Conservation (phyloP, 1,284 basidiomycete species). For the Crepidotus sp. region DNA sequence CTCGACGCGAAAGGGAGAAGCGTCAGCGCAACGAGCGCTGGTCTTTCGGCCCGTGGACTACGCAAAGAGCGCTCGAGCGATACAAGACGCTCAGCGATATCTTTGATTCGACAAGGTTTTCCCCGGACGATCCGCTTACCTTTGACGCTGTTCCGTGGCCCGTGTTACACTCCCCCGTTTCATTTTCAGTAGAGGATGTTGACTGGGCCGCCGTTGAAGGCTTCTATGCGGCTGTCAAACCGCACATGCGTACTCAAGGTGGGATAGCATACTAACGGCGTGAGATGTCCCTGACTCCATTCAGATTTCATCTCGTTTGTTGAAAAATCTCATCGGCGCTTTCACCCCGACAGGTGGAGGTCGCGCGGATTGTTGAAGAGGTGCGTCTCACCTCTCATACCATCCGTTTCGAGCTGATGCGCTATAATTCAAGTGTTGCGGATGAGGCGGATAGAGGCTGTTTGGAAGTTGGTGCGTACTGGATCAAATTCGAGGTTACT, state of each 20-base stretch:
- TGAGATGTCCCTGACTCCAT: not conserved
- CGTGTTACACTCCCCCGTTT: constrained; percentile 41
- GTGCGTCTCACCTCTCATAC: too few species aligned
- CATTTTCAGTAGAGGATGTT: constrained; percentile 51
- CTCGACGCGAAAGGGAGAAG: constrained; percentile 24
- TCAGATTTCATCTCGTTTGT: constrained; percentile 52
- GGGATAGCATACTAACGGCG: not conserved
- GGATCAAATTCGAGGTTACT: not conserved
- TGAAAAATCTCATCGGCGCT: constrained; percentile 59
- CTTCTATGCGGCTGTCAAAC: constrained; percentile 51
- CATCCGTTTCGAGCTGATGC: too few species aligned
- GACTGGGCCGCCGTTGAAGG: constrained; percentile 59
- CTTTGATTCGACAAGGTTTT: constrained; percentile 56
- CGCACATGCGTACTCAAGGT: constrained; percentile 39
- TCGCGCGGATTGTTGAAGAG: constrained; percentile 42
- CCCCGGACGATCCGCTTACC: constrained; percentile 37
- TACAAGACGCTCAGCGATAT: constrained; percentile 49
- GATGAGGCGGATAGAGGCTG: constrained; percentile 45
- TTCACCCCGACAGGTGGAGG: constrained; percentile 62
- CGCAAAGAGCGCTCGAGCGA: constrained; percentile 52
- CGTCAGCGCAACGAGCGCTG: constrained; percentile 33
- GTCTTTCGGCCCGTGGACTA: constrained; percentile 50
- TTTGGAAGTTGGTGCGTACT: constrained; percentile 46
- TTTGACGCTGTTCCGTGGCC: constrained; percentile 68
- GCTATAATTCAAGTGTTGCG: constrained; percentile 24